Evolutionary conservation across 2,329 filamentous ascomycete species (phyloP).

Genomic region (Paecilomyces sp.): DNA sequence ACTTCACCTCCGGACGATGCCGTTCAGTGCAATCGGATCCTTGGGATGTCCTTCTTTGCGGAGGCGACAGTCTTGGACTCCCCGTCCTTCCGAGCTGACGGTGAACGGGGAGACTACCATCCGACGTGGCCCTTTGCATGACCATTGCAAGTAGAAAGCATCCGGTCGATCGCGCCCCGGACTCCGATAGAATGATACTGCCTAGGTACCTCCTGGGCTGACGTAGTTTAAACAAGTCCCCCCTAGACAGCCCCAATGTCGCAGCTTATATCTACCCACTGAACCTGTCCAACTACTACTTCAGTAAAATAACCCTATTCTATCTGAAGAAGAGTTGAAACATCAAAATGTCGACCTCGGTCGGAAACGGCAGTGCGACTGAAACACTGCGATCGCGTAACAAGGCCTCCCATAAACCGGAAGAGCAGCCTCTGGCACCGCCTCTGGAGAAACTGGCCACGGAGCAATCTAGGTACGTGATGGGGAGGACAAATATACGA

Average conservation of each 20-base stretch:
- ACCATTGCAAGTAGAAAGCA: background rate
- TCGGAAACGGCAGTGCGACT: conserved; percentile 17
- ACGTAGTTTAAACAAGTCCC: background rate
- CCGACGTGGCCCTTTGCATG: background rate
- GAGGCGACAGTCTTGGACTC: background rate
- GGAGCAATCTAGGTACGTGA: conserved; percentile 27
- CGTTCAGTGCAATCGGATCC: background rate
- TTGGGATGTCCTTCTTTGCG: background rate
- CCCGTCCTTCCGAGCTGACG: background rate
- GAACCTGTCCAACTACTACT: background rate
- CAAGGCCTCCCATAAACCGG: conserved; percentile 19
- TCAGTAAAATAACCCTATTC: background rate
- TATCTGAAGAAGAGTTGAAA: conserved; percentile 1
- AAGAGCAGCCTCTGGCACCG: conserved; percentile 17
- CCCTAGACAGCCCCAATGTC: background rate
- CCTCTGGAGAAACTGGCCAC: conserved; percentile 21
- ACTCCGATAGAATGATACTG: conserved; percentile 4
- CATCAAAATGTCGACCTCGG: conserved; percentile 22
- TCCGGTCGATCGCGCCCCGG: background rate
- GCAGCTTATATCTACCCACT: background rate
- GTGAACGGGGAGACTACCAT: background rate
- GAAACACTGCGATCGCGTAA: conserved; percentile 26
- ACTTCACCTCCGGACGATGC: background rate
- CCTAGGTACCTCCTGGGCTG: conserved; percentile 5
- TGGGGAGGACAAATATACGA: background rate